Conservation (phyloP, 2,329 filamentous ascomycete species). For the Dothideomycetes sp. region DNA sequence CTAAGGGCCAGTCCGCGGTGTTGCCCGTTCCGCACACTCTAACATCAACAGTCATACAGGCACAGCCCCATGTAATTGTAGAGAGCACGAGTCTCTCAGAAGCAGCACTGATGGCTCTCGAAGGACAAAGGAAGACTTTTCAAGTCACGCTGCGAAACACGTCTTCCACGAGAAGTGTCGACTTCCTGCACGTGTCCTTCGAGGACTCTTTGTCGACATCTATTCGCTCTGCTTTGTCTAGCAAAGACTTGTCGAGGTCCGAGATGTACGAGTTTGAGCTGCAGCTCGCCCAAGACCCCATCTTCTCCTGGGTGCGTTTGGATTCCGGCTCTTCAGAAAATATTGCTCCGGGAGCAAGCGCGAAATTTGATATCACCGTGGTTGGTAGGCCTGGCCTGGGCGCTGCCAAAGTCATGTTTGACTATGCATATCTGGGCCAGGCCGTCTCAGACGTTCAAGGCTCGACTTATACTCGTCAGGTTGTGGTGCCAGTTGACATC, state of each 20-base stretch:
- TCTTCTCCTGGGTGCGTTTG: slow-evolving; percentile 41
- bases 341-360: slow-evolving; percentile 36
- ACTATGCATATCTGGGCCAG: slow-evolving; percentile 56
- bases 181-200: slow-evolving; percentile 80
- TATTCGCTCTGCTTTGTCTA: slow-evolving; percentile 62
- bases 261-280: slow-evolving; percentile 82
- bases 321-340: slow-evolving; percentile 38
- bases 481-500: slow-evolving; percentile 69
- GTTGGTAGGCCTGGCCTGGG: slow-evolving; percentile 69
- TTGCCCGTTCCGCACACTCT: slow-evolving; percentile 32
- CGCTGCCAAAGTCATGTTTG: slow-evolving; percentile 8
- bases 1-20: slow-evolving; percentile 7
- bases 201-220: slow-evolving; percentile 76
- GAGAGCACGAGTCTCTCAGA: slow-evolving; percentile 70
- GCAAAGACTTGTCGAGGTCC: slow-evolving; percentile 63
- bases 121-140: slow-evolving; percentile 74
- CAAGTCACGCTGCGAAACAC: slow-evolving; percentile 71
- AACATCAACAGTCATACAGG: slow-evolving; percentile 62
- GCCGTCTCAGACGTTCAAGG: slow-evolving; percentile 56
- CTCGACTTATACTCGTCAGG: slow-evolving; percentile 73
- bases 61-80: slow-evolving; percentile 67
- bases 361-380: slow-evolving; percentile 40
- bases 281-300: slow-evolving; percentile 56
- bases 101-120: slow-evolving; percentile 80
- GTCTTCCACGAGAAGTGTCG: slow-evolving; percentile 58